Evolutionary conservation across 192 early-diverging fungal species (phyloP).

Genomic region (Coemansia furcata): DNA sequence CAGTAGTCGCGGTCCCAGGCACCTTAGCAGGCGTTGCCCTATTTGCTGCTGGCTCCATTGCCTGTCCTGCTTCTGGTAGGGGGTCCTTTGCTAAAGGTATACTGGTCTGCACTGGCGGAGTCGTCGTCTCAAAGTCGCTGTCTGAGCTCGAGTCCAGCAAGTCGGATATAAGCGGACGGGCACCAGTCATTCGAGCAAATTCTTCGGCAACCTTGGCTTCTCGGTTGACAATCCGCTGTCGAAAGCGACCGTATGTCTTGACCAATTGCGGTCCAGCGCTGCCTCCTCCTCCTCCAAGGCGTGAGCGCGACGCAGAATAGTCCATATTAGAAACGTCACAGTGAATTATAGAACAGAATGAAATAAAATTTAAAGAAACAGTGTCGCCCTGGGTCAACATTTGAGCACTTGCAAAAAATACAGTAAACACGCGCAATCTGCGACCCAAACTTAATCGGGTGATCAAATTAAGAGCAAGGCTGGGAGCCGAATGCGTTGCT

Average conservation of each 20-base stretch:
- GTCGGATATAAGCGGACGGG: slow-evolving; percentile 27
- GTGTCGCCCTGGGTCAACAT: neutral
- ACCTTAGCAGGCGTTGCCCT: neutral
- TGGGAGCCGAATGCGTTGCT: neutral
- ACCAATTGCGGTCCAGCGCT: slow-evolving; percentile 31
- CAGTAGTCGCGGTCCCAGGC: neutral
- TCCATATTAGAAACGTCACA: slow-evolving; percentile 26
- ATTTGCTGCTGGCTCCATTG: neutral
- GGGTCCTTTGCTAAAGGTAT: neutral
- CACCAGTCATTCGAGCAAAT: slow-evolving; percentile 35
- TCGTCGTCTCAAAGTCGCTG: slow-evolving; percentile 32
- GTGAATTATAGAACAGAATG: neutral
- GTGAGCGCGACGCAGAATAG: slow-evolving; percentile 30
- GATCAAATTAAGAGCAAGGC: too few relatives aligned
- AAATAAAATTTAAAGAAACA: slow-evolving; percentile 1
- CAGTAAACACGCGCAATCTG: too few relatives aligned
- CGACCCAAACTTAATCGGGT: too few relatives aligned
- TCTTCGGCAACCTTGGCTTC: slow-evolving; percentile 32
- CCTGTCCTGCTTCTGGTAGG: neutral
- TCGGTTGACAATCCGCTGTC: slow-evolving; percentile 36
- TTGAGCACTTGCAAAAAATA: too few relatives aligned
- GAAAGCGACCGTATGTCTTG: slow-evolving; percentile 48
- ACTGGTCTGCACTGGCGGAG: neutral
- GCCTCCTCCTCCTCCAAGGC: slow-evolving; percentile 19
- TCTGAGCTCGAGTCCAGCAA: slow-evolving; percentile 42